These are phyloP conservation scores for Schizochytrium sp. DNA, from an alignment of 108 stramenopile genomes.

Conservation along the genomic window DNA sequence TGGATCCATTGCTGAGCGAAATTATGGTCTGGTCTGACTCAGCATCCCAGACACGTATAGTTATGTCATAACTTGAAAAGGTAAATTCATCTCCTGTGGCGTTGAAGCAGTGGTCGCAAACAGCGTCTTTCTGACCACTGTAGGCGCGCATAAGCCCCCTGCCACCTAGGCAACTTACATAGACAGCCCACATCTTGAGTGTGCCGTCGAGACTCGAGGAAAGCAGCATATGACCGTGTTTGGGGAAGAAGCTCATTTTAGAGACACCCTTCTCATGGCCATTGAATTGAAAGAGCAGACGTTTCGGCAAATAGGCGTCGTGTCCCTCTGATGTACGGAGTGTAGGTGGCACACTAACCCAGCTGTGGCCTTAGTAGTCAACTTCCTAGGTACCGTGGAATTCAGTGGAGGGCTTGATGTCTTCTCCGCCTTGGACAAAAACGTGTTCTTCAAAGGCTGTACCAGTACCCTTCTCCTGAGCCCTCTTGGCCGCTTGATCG, in stretches of 20 bases:
- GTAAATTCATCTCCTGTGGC: conserved; percentile 87
- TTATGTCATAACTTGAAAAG: conserved; percentile 73
- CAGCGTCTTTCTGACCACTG: conserved; percentile 90
- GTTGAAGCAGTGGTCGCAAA: conserved; percentile 89
- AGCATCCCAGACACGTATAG: conserved; percentile 89
- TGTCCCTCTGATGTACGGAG: conserved; percentile 81
- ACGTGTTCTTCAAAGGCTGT: conserved; percentile 17
- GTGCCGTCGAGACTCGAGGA: conserved; percentile 92
- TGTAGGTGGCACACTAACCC: conserved; percentile 89
- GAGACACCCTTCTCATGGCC: conserved; percentile 96
- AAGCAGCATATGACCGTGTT: conserved; percentile 94
- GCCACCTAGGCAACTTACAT: conserved; percentile 70
- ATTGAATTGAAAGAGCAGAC: conserved; percentile 88
- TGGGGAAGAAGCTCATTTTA: conserved; percentile 93
- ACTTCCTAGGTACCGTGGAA: conserved; percentile 89
- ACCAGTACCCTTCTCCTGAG: background rate
- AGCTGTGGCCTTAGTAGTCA: conserved; percentile 94
- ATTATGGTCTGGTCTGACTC: conserved; percentile 90
- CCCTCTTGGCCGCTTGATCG: conserved; percentile 32
- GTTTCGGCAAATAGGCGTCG: conserved; percentile 92
- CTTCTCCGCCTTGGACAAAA: background rate
- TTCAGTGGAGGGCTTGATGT: conserved; percentile 74
- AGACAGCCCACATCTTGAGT: conserved; percentile 90
- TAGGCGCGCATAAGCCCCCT: conserved; percentile 86
- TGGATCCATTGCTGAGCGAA: conserved; percentile 92